Conservation (phyloP, 768 basidiomycete genomes). For the Termitomyces sp. region DNA sequence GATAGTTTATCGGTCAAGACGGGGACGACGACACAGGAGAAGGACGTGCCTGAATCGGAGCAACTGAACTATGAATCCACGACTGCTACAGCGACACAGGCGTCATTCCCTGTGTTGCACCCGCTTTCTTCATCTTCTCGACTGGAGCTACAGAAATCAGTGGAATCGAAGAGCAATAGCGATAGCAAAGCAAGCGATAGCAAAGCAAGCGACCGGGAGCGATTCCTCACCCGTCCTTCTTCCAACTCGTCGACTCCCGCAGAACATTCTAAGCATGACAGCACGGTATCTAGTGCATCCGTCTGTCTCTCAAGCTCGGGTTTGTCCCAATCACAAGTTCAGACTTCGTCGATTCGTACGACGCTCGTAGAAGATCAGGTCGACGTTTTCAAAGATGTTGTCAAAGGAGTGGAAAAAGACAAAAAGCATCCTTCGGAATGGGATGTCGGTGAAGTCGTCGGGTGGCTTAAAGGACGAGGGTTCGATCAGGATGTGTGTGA, state of each 20-base stretch:
- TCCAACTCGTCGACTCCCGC: slow-evolving; percentile 9
- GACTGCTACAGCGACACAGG: slow-evolving; percentile 32
- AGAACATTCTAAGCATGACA: slow-evolving; percentile 37
- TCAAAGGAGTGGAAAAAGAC: slow-evolving; percentile 21
- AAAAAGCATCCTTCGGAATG: slow-evolving; percentile 62
- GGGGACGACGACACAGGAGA: background rate
- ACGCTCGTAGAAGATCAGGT: background rate
- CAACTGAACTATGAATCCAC: slow-evolving; percentile 24
- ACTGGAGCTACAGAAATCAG: background rate
- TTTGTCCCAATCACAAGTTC: slow-evolving; percentile 7
- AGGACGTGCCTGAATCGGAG: slow-evolving; percentile 13
- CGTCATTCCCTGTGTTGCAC: slow-evolving; percentile 21
- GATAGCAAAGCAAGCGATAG: slow-evolving; percentile 11
- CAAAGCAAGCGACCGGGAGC: slow-evolving; percentile 15
- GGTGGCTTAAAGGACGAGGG: slow-evolving; percentile 80
- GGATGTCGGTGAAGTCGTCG: slow-evolving; percentile 83
- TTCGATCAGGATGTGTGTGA: slow-evolving; percentile 80
- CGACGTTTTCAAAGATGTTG: background rate
- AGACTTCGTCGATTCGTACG: slow-evolving; percentile 4
- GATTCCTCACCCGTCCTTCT: slow-evolving; percentile 21
- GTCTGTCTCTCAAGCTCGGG: slow-evolving; percentile 6
- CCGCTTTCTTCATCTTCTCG: slow-evolving; percentile 13
- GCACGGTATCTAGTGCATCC: slow-evolving; percentile 19
- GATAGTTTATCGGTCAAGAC: background rate
- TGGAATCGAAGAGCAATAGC: background rate